These are phyloP conservation scores for Casaregolazyma suthepensis DNA, from an alignment of 1,139 yeast genomes.

Conservation along the genomic window DNA sequence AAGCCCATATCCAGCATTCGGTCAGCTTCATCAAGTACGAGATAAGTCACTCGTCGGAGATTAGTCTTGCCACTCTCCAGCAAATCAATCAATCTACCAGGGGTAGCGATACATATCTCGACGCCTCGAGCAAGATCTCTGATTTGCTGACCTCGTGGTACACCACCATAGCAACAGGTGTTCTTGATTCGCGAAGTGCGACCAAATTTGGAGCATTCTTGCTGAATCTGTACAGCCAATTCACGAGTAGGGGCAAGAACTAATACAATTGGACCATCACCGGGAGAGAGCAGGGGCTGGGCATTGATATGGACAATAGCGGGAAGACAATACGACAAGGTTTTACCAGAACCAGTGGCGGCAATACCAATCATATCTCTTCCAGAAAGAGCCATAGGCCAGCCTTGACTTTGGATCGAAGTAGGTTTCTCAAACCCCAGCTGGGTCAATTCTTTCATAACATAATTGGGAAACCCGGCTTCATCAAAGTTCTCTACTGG, in stretches of 20 bases:
- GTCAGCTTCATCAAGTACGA: constrained; percentile 95
- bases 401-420: constrained; percentile 97
- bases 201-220: constrained; percentile 94
- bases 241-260: constrained; percentile 99
- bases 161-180: constrained; percentile 99
- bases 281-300: constrained; percentile 84
- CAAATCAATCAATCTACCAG: constrained; percentile 98
- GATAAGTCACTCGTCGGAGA: constrained; percentile 90
- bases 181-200: constrained; percentile 86
- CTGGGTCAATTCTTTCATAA: constrained; percentile 77
- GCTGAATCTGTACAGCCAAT: constrained; percentile 94
- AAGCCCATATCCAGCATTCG: constrained; percentile 90
- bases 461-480: constrained; percentile 95
- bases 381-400: constrained; percentile 99
- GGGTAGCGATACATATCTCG: constrained; percentile 92
- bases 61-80: constrained; percentile 92
- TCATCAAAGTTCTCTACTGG: constrained; percentile 92
- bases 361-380: constrained; percentile 99
- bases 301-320: constrained; percentile 97
- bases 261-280: constrained; percentile 96
- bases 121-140: constrained; percentile 93
- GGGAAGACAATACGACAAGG: constrained; percentile 93
- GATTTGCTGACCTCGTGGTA: constrained; percentile 94
- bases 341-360: constrained; percentile 98
- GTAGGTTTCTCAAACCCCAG: constrained; percentile 95